Conservation (phyloP, 441 rosid species). For the Mallotus repandus region DNA sequence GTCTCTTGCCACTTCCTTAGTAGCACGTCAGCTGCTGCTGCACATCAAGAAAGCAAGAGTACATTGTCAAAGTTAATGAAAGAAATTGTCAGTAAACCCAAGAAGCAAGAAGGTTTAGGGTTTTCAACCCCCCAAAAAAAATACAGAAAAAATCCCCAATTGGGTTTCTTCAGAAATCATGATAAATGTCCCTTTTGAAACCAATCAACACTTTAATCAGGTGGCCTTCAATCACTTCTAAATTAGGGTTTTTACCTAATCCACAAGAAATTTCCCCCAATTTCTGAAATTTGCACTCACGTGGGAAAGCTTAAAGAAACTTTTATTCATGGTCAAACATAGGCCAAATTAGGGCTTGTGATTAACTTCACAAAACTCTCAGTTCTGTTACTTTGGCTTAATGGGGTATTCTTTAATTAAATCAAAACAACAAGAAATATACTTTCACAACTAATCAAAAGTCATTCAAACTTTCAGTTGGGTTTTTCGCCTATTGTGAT, state of each 20-base stretch:
- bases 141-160: conserved; percentile 16
- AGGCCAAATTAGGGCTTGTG: conserved; percentile 38
- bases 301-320: conserved; percentile 25
- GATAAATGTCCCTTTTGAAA: conserved; percentile 30
- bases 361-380: conserved; percentile 27
- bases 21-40: conserved; percentile 42
- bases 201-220: conserved; percentile 34
- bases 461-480: conserved; percentile 11
- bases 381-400: conserved; percentile 20
- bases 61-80: conserved; percentile 20
- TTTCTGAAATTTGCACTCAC: conserved; percentile 27
- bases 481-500: conserved; percentile 19
- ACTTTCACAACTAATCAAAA: conserved; percentile 27
- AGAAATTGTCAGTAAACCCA: conserved; percentile 12
- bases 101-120: conserved; percentile 26
- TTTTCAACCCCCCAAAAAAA: conserved; percentile 7
- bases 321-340: conserved; percentile 30
- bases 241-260: conserved; percentile 37
- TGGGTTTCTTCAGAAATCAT: conserved; percentile 16
- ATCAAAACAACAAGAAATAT: conserved; percentile 19
- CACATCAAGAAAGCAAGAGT: conserved; percentile 32
- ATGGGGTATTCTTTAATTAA: conserved; percentile 20
- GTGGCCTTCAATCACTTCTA: conserved; percentile 20
- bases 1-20: conserved; percentile 42
- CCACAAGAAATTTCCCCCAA: conserved; percentile 36